Evolutionary conservation across 2,329 filamentous ascomycete species (phyloP), one percentile per base, ranked within the genome.

Genomic region (Penicillium crustosum): DNA sequence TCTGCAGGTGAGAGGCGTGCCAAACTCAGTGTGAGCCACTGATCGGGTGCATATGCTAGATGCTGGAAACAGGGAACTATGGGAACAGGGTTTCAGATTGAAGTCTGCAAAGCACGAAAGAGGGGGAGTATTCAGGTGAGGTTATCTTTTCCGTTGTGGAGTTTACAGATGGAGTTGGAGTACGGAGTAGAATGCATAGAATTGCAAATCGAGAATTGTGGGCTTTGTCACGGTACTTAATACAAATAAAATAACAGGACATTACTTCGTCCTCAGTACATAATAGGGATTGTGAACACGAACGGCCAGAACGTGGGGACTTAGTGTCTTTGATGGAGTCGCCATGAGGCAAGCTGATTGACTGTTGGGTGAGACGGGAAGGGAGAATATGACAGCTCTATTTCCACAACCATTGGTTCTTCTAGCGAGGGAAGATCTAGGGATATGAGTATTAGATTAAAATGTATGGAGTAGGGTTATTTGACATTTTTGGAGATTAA

Each of bases 361-460:
- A 31, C 17, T 21, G 44, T 59, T 53, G 58, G 49, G 33, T 49
- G 17, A 43, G 53, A 39, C 54, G 62, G 54, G 52, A 61, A 60
- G 31, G 43, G 48, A 42, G 49, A 66, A 70, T 69, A 68, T 70
- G 70, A 72, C 68, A 72, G 69, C 68, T 70, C 70, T 54, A 57
- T 69, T 56, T 59, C 53, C n/a, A 53, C n/a, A 57, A 58, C 61
- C 25, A 35, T 17, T 23, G 53, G 15, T 21, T 33, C 13, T 51
- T 47, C 39, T 27, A 44, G 35, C n/a, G 36, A 49, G 39, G 42
- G 49, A 17, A 23, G 8, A 17, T 6, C 8, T 3, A 52, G 41
- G 49, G 49, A 31, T 55, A 31, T 55, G 35, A 38, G 2, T 47
- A 35, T 15, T 6, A 31, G 13, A 29, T 45, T 42, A 42, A 21